Conservation (phyloP, 2,329 filamentous ascomycete species). For the Colletotrichum liaoningense region DNA sequence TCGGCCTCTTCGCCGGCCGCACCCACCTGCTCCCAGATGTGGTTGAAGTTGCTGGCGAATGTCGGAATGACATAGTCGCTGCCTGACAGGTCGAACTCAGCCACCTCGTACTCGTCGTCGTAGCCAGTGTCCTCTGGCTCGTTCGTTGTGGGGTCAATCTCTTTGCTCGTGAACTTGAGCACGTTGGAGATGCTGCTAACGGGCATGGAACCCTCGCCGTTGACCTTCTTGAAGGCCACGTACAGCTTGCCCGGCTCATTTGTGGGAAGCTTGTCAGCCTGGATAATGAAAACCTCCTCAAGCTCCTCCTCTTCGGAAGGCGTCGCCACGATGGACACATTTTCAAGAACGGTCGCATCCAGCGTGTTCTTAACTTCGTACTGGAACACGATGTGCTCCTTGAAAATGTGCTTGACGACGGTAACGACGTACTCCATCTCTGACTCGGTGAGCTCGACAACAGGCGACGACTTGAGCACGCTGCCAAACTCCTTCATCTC, state of each 20-base stretch:
- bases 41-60: constrained; percentile 94
- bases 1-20: constrained; percentile 89
- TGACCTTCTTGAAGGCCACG: constrained; percentile 89
- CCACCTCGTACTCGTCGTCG: constrained; percentile 97
- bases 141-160: constrained; percentile 93
- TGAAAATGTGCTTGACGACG: constrained; percentile 97
- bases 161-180: constrained; percentile 97
- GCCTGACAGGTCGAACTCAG: constrained; percentile 89
- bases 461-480: constrained; percentile 89
- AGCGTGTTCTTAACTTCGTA: constrained; percentile 99
- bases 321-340: constrained; percentile 84
- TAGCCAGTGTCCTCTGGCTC: constrained; percentile 94
- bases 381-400: constrained; percentile 94
- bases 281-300: constrained; percentile 95
- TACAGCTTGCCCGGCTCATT: constrained; percentile 95
- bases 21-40: constrained; percentile 94
- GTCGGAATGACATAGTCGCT: constrained; percentile 95
- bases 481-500: constrained; percentile 91
- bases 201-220: constrained; percentile 81
- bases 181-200: constrained; percentile 88
- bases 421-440: constrained; percentile 98
- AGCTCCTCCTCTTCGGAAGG: constrained; percentile 84
- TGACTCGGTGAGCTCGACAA: constrained; percentile 92
- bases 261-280: constrained; percentile 82
- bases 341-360: constrained; percentile 88